Base-by-base conservation (phyloP, 176 grass and related monocot species). In the Poa pratensis region DNA sequence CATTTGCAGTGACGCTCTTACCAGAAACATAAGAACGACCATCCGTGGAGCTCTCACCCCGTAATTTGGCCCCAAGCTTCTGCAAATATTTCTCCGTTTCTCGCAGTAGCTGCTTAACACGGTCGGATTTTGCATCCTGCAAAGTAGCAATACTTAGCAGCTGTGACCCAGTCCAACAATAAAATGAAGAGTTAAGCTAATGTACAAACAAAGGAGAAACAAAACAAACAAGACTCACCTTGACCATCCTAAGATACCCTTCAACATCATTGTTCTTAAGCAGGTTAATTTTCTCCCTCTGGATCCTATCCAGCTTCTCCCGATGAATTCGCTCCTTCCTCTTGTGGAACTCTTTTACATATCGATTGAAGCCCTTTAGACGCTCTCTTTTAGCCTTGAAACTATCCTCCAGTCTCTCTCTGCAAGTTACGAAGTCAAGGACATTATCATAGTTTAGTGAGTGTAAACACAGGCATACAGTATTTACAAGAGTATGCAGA, bases 191-290 rank as follows among this genome's bases (percentile, higher is more conserved):
- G 68, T 35, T 81, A 83, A 71, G 45, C 45, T 45, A 82, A 83
- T 69, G 59, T 80, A 78, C 3, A 51, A 84, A 49, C 18, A 64
- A 46, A 58, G 65, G 27, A 87, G 62, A 79, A 73, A 78, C 60
- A 73, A 74, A 83, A 68, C 28, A 80, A 87, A 61, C 54, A 68
- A 75, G 37, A 69, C 60, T 85, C 57, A 92, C 96, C 96, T 98
- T 69, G 75, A 98, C 93, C 96, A 99, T 99, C 75, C 96, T 92
- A 88, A 99, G 88, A 90, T 99, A 99, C 82, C 96, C 96, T 82
- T 99, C 96, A 65, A 99, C 96, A 46, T 99, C 96, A 88, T 99
- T 99, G 53, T 99, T 99, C 93, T 99, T 99, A 68, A 99, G 91
- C 69, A 99, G 86, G 82, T 96, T 99, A 80, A 99, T 99, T 85